These are phyloP conservation scores for Pisolithus sp. DNA, from an alignment of 768 basidiomycete species.

Conservation along the genomic window DNA sequence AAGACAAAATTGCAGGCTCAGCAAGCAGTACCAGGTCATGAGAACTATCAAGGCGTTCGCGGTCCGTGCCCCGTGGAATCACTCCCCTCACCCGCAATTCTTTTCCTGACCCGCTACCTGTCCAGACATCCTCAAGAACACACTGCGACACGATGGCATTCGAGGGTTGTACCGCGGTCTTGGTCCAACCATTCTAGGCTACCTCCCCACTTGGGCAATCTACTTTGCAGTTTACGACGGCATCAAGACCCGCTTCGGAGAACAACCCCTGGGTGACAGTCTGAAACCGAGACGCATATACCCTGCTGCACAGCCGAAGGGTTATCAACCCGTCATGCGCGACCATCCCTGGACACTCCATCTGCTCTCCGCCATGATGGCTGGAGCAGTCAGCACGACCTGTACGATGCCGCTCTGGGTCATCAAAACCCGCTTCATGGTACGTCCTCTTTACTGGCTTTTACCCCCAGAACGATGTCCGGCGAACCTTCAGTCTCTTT, in stretches of 20 bases:
- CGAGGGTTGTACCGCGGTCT: slow-evolving; percentile 95
- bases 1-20: slow-evolving; percentile 99
- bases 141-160: slow-evolving; percentile 63
- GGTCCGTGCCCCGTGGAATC: slow-evolving; percentile 39
- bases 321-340: slow-evolving; percentile 73
- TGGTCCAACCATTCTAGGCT: slow-evolving; percentile 92
- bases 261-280: slow-evolving; percentile 43
- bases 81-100: not conserved
- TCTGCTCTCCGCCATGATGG: slow-evolving; percentile 91
- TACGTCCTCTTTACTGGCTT: slow-evolving; percentile 27
- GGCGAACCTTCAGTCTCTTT: not conserved
- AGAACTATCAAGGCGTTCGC: slow-evolving; percentile 69
- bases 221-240: slow-evolving; percentile 98
- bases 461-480: not conserved
- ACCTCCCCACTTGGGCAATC: slow-evolving; percentile 98
- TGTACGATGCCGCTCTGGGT: slow-evolving; percentile 98
- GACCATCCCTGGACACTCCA: slow-evolving; percentile 86
- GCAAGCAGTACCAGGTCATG: slow-evolving; percentile 57
- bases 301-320: slow-evolving; percentile 79
- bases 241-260: slow-evolving; percentile 80
- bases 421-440: slow-evolving; percentile 99
- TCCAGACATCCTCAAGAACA: slow-evolving; percentile 49
- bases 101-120: slow-evolving; percentile 1
- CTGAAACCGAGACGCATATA: slow-evolving; percentile 47
- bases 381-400: slow-evolving; percentile 88